These are phyloP conservation scores for Elasticomyces elasticus DNA, from an alignment of 495 filamentous ascomycete genomes.

Conservation along the genomic window DNA sequence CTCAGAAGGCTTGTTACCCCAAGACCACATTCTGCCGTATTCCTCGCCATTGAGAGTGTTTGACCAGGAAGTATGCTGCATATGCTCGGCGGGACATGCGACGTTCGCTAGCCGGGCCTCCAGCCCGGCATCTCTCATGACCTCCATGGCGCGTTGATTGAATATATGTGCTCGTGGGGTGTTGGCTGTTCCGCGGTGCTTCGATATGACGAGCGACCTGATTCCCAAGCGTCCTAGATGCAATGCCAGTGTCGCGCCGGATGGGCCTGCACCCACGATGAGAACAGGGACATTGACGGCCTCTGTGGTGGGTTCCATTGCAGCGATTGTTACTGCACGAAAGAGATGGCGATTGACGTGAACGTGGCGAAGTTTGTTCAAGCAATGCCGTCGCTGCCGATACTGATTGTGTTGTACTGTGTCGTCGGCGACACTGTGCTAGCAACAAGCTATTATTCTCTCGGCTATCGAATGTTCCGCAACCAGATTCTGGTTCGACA, in stretches of 20 bases:
- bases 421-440: no score
- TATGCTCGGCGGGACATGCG: not conserved
- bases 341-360: no score
- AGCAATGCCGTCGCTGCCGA: no score
- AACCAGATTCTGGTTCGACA: no score
- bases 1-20: not conserved
- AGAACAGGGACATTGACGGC: no score
- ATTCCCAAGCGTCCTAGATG: slow-evolving; percentile 6
- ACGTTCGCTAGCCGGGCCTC: not conserved
- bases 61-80: not conserved
- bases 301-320: no score
- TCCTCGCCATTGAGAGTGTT: not conserved
- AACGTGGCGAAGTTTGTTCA: no score
- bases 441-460: no score
- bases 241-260: slow-evolving; percentile 27
- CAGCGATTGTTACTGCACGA: no score
- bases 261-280: slow-evolving; percentile 47
- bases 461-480: no score
- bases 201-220: not conserved
- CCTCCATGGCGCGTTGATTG: slow-evolving; percentile 12
- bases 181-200: slow-evolving; percentile 3
- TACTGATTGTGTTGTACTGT: no score
- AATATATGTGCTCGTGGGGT: slow-evolving; percentile 12
- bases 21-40: slow-evolving; percentile 1
- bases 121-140: slow-evolving; percentile 6